Base-by-base conservation (phyloP, 106 monocot species). In the Triglochin maritima region DNA sequence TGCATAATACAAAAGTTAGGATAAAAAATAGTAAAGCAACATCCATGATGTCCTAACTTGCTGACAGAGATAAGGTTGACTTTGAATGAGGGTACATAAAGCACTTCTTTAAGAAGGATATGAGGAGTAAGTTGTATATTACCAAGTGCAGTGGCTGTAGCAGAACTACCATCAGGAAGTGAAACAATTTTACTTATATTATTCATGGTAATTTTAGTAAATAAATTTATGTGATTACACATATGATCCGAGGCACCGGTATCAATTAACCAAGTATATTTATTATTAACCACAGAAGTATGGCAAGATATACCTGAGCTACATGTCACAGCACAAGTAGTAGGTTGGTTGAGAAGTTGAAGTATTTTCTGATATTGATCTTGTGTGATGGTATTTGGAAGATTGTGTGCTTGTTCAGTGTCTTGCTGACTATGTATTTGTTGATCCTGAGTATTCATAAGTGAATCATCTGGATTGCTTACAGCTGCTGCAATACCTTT, bases 21-120 rank as follows among this genome's bases (percentile, higher is more conserved):
- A 41, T 17, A 43, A 47, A 71, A 62, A 14, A 10, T 11, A 2
- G 62, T 59, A 12, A 11, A n/a, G 43, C 50, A 60, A 14, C 43
- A 17, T 2, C 50, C 2, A n/a, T 42, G 3, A 17, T 53, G 13
- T 8, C 56, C 50, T 17, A 71, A 14, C 14, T 63, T 49, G 17
- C 62, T 71, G 1, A 63, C n/a, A 7, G 61, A 71, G 4, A 71
- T 11, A 2, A 71, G n/a, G 41, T 71, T 71, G 7, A 49, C 45
- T 17, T 11, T 44, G 63, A 71, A 71, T 2, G 46, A 8, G 4
- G 51, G 42, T 6, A 62, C 51, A 53, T 9, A 52, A 43, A 42
- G 50, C 2, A 71, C 71, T 53, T 45, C 10, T 17, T 50, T 41
- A 17, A 71, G 50, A 9, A 17, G 43, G 6, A 71, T 8, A 7